Base-by-base conservation (phyloP, 1,139 yeast genomes). In the Keqinozyma sinolaborantium region DNA sequence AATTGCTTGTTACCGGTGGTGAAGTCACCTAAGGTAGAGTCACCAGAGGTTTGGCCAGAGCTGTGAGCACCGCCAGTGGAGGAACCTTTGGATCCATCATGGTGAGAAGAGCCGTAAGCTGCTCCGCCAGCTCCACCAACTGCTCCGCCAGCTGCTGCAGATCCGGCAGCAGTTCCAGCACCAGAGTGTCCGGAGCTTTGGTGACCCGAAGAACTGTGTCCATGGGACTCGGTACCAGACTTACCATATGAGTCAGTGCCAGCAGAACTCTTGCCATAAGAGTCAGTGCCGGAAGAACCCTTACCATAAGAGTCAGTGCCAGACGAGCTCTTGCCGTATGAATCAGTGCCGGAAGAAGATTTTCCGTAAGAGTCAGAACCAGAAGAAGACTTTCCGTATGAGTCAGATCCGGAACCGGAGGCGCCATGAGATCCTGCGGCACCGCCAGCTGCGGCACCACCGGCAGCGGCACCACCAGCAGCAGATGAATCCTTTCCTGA, bases 1-100 rank as follows among this genome's bases (percentile, higher is more conserved):
- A 62, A 58, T 28, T 53, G 49, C 32, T 46, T 41, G 51, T 61
- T 60, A 24, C 69, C 66, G 24, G 68, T 61, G 27, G 60, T 33
- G 50, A 63, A 60, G 7, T 34, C 45, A 11, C 16, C 21, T 15
- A 21, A 14, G n/a, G n/a, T n/a, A 28, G 19, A 10, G 12, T 30
- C n/a, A 15, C 32, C 34, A 4, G 33, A 23, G 23, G 15, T 32
- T 8, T 24, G 11, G 14, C 32, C 34, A 19, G 24, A 16, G 16
- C 30, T 11, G 16, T 20, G 28, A 12, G 30, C 26, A 15, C 31
- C 36, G 14, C 23, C n/a, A 30, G 31, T 30, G 10, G 26, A 15
- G 6, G 32, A 32, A 26, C 45, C 50, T 16, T 48, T 26, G 9
- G 34, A 11, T n/a, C 43, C 45, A 25, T 34, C 30, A 14, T 28